Base-by-base conservation (phyloP, 106 monocot genomes). In the Dendrobium huoshanense region DNA sequence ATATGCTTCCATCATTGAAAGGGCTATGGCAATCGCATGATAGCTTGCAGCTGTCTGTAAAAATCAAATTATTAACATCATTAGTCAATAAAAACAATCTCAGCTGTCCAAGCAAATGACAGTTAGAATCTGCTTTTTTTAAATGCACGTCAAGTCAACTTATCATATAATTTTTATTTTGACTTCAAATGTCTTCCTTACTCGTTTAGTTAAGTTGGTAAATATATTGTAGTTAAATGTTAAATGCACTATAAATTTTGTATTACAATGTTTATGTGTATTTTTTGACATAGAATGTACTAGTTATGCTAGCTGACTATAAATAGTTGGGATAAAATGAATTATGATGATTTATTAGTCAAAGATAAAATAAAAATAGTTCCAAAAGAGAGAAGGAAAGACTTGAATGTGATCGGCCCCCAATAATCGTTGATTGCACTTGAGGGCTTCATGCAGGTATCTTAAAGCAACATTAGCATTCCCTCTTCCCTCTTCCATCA, bases 401-500 rank as follows among this genome's bases (percentile, higher is more conserved):
- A 91, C 95, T 88, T 96, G 95, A 77, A 96, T 96, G 88, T 96
- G 95, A 88, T 96, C 95, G 78, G 91, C 81, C 83, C 95, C 95
- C 41, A 96, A 80, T 80, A 96, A 84, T 82, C 95, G 88, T 80
- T 89, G 88, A 78, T 96, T 96, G 95, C 95, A 96, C 24, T 96
- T 96, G 29, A 96, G 93, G 17, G 95, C 95, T 68, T 96, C 95
- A 81, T 96, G 95, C 55, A 96, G 82, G 67, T 96, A 96, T 18
- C 95, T 83, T 22, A 96, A 89, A 29, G 95, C 95, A 75, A 96
- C 88, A 87, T 96, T 84, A 81, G 93, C 95, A 86, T 96, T 96
- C 77, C 95, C 95, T 89, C 93, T 91, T 24, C 93, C 93, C 78
- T 96, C 95, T 90, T 96, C 95, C 95, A 96, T 96, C 95, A 96